phyloP scores from a whole-genome alignment of 2,329 filamentous ascomycete genomes.

The Xylaria sp. region DNA sequence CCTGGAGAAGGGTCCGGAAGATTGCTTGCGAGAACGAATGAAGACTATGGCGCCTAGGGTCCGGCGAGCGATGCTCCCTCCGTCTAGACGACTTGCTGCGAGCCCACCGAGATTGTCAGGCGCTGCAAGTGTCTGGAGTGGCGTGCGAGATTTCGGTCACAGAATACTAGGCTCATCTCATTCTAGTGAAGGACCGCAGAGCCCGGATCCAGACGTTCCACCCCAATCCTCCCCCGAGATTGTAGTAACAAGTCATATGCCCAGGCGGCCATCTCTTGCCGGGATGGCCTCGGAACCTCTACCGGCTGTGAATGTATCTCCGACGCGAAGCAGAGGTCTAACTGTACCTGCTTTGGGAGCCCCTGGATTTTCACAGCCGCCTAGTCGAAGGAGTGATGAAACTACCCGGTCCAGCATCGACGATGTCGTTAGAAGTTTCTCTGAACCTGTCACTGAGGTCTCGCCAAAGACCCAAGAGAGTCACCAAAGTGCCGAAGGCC shows the following conservation, averaged over 20 bases:
- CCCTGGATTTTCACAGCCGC: slow-evolving; percentile 46
- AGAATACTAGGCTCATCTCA: slow-evolving; percentile 41
- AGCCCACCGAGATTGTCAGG: slow-evolving; percentile 31
- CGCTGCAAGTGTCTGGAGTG: slow-evolving; percentile 45
- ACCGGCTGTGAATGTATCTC: slow-evolving; percentile 29
- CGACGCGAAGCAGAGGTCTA: slow-evolving; percentile 46
- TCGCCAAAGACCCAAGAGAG: slow-evolving; percentile 40
- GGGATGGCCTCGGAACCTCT: slow-evolving; percentile 43
- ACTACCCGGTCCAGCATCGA: slow-evolving; percentile 41
- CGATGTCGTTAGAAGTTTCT: slow-evolving; percentile 42
- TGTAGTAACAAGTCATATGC: slow-evolving; percentile 51
- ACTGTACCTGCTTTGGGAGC: slow-evolving; percentile 50
- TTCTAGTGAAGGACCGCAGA: slow-evolving; percentile 33
- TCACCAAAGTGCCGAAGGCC: neutral
- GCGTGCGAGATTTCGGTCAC: slow-evolving; percentile 47
- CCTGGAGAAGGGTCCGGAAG: slow-evolving; percentile 64
- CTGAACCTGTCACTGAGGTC: slow-evolving; percentile 49
- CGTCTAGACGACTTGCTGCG: slow-evolving; percentile 24
- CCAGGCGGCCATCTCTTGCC: slow-evolving; percentile 45
- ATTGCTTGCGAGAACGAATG: slow-evolving; percentile 65
- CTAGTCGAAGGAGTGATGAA: slow-evolving; percentile 44
- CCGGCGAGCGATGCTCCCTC: slow-evolving; percentile 26
- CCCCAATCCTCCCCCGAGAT: slow-evolving; percentile 51
- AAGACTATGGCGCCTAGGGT: slow-evolving; percentile 49
- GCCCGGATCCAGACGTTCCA: slow-evolving; percentile 29